phyloP scores from a whole-genome alignment of 345 rosid genomes.

The Acer negundo region DNA sequence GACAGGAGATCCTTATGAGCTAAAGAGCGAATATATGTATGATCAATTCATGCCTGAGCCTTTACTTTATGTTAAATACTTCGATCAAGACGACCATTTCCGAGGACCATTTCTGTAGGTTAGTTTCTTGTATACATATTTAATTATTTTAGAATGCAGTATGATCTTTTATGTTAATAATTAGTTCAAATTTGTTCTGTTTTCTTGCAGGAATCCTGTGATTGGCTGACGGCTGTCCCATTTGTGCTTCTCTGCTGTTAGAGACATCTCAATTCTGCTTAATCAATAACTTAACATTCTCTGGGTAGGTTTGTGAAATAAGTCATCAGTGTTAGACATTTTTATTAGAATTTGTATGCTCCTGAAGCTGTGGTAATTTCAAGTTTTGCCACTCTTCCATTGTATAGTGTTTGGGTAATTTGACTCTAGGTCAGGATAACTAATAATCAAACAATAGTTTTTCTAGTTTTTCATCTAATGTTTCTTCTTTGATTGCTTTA shows the following conservation, averaged over 20 bases:
- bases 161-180: not conserved
- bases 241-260: not conserved
- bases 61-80: not conserved
- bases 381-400: too few species aligned
- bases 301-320: not conserved
- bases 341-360: too few species aligned
- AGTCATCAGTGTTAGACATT: too few species aligned
- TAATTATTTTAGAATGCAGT: not conserved
- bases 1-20: not conserved
- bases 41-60: conserved; percentile 20
- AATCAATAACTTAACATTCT: not conserved
- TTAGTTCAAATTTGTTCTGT: not conserved
- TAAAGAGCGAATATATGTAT: not conserved
- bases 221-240: not conserved
- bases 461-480: too few species aligned
- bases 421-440: too few species aligned
- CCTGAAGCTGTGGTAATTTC: too few species aligned
- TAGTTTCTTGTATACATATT: not conserved
- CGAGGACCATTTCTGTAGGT: conserved; percentile 27
- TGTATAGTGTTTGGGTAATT: too few species aligned
- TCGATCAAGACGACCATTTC: conserved; percentile 17
- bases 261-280: conserved; percentile 8
- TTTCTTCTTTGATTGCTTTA: too few species aligned
- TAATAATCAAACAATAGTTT: too few species aligned
- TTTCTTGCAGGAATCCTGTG: conserved; percentile 2